A percentile compares a stretch with the other conserved stretches of the same genome.
Conservation (phyloP, 108 stramenopile species). For the Fragilariopsis cylindrus region DNA sequence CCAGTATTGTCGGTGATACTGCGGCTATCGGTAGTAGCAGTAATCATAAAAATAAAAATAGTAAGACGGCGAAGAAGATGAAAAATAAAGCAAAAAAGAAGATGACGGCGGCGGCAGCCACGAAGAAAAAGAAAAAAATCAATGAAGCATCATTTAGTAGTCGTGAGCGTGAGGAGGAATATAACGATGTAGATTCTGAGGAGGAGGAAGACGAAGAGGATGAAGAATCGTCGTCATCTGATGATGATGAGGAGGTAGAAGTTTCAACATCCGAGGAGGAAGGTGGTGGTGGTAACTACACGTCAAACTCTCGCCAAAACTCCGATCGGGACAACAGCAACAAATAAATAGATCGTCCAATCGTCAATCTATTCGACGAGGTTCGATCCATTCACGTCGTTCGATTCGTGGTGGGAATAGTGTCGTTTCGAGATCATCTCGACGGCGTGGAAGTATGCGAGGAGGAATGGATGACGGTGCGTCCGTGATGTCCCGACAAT, state of each 20-base stretch:
- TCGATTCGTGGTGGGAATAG: slow-evolving; percentile 19
- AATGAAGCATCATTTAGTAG: not conserved
- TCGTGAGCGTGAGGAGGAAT: slow-evolving; percentile 13
- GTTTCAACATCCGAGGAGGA: slow-evolving; percentile 33
- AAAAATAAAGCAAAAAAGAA: not conserved
- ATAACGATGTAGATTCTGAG: not conserved
- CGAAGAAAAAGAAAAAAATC: not conserved
- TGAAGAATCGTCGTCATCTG: slow-evolving; percentile 28
- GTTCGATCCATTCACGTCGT: slow-evolving; percentile 26
- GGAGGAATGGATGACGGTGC: slow-evolving; percentile 38
- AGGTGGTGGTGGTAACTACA: slow-evolving; percentile 14
- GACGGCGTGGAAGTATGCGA: slow-evolving; percentile 37
- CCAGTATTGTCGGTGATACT: not conserved
- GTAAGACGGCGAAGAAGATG: slow-evolving; percentile 4
- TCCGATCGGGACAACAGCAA: not conserved
- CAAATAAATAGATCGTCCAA: not conserved
- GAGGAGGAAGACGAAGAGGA: slow-evolving; percentile 27
- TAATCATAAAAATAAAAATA: not conserved
- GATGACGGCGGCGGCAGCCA: not conserved
- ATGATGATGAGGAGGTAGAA: slow-evolving; percentile 28
- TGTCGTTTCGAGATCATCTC: slow-evolving; percentile 32
- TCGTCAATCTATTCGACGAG: slow-evolving; percentile 12
- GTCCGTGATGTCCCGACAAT: slow-evolving; percentile 36
- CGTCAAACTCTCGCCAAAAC: not conserved
- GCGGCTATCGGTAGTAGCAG: not conserved